Evolutionary conservation across 1,139 yeast species (phyloP).

Genomic region (Blastobotrys elegans): DNA sequence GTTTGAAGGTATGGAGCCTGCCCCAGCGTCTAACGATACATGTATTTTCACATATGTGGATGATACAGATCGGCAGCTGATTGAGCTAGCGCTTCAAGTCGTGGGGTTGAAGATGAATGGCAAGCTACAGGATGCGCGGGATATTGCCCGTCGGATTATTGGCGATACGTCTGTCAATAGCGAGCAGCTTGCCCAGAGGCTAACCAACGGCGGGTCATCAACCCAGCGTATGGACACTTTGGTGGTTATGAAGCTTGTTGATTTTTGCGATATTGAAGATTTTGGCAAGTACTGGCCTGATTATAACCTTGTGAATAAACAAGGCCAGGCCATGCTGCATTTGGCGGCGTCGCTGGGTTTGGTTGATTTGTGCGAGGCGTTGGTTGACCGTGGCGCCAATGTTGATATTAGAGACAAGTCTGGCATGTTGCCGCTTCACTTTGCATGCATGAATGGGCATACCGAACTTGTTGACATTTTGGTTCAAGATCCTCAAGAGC

Average conservation of each 20-base stretch:
- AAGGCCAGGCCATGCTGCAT: conserved; percentile 81
- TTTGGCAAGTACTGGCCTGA: conserved; percentile 50
- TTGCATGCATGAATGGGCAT: conserved; percentile 69
- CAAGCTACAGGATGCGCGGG: conserved; percentile 80
- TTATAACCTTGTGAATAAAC: conserved; percentile 66
- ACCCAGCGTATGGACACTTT: neutral
- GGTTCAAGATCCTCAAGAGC: conserved; percentile 44
- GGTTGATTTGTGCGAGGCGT: conserved; percentile 48
- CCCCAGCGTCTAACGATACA: conserved; percentile 32
- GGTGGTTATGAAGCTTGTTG: conserved; percentile 49
- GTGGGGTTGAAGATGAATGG: conserved; percentile 94
- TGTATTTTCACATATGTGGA: conserved; percentile 78
- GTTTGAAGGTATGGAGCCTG: conserved; percentile 40
- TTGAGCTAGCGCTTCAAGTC: conserved; percentile 84
- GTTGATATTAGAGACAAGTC: conserved; percentile 63
- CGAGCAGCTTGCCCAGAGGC: conserved; percentile 48
- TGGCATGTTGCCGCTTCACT: conserved; percentile 77
- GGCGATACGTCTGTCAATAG: conserved; percentile 27
- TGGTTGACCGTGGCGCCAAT: conserved; percentile 70
- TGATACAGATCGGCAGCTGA: conserved; percentile 87
- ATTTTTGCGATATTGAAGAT: conserved; percentile 56
- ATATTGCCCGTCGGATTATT: conserved; percentile 68
- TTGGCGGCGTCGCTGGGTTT: conserved; percentile 71
- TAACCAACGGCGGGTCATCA: conserved; percentile 34
- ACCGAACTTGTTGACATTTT: conserved; percentile 51